Percentiles rank a stretch among this genome's conserved stretches.
phyloP scores from a whole-genome alignment of 441 rosid genomes.

The Pelargonium myrrhifolium region DNA sequence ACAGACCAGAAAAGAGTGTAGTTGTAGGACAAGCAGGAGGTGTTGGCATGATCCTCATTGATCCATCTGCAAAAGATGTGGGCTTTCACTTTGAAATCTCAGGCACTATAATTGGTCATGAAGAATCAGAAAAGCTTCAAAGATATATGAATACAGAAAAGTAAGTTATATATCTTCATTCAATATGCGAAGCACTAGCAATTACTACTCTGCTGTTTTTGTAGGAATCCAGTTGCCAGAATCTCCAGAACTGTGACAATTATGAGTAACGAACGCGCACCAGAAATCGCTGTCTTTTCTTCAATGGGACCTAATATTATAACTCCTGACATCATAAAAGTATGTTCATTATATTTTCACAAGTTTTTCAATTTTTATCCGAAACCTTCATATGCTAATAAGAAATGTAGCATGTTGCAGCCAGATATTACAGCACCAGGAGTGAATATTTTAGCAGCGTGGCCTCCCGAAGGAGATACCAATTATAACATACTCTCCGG shows the following conservation, averaged over 20 bases:
- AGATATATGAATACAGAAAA: constrained; percentile 30
- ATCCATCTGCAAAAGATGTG: constrained; percentile 26
- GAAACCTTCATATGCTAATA: constrained; percentile 4
- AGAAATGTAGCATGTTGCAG: constrained; percentile 24
- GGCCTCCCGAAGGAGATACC: constrained; percentile 36
- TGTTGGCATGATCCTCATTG: constrained; percentile 39
- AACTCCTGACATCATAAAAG: constrained; percentile 43
- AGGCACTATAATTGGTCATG: constrained; percentile 28
- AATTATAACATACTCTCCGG: constrained; percentile 41
- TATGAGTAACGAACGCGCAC: constrained; percentile 35
- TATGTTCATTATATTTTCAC: constrained; percentile 8
- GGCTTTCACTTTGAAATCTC: constrained; percentile 40
- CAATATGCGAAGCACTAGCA: neutral
- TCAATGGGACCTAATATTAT: constrained; percentile 41
- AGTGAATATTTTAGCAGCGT: constrained; percentile 42
- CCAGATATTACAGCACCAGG: constrained; percentile 51
- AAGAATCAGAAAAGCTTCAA: constrained; percentile 35
- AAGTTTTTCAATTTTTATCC: neutral
- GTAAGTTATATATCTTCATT: constrained; percentile 18
- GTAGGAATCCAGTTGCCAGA: constrained; percentile 34
- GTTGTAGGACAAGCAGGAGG: constrained; percentile 37
- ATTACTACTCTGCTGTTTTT: neutral
- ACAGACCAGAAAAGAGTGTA: constrained; percentile 24
- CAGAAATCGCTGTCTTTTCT: constrained; percentile 36
- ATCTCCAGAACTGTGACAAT: constrained; percentile 32